Evolutionary conservation across 2,329 filamentous ascomycete genomes (phyloP), one percentile per base, ranked within the genome.

Genomic region (Cryphonectria naterciae): DNA sequence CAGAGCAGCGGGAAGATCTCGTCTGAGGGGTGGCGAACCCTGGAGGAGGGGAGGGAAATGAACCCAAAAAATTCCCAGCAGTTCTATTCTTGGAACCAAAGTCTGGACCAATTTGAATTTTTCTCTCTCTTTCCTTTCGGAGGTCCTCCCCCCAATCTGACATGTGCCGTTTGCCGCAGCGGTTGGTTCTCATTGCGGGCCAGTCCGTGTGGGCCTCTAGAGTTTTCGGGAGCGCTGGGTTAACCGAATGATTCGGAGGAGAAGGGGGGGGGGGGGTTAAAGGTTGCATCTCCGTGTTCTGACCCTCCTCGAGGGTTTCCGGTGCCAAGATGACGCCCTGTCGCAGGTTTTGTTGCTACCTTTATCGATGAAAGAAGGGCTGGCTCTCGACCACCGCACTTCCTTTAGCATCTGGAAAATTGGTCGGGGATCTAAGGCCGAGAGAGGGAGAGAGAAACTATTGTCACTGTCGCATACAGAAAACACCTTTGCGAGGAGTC

Each of bases 91-190:
- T 52, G 63, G 63, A 28, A 17, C 54, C 32, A 8, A 11, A 49
- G 43, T 65, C 63, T 52, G 43, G 43, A 52, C 28, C 17, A 49
- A 49, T 65, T 19, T 46, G 43, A 7, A 22, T 22, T 17, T 46
- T 22, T 6, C 13, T 32, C 8, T 39, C 2, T 11, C 11, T 39
- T 39, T 13, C 10, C 10, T 39, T 39, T 13, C 19, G 43, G 17
- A 35, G 43, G 43, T 49, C 46, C 46, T 25, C 28, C 41, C 46
- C 46, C 41, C 43, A 46, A 52, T 52, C 43, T 65, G 43, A 65
- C 63, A 52, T 49, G 63, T 65, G 63, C 63, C 41, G 41, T 49
- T 65, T 52, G 28, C 32, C 63, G 28, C 39, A 49, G 46, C 22
- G 46, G 22, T 22, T 49, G 46, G 46, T 49, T 49, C 46, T 49